phyloP scores from a whole-genome alignment of 306 rosid genomes.

The Hippophae gyantsensis region DNA sequence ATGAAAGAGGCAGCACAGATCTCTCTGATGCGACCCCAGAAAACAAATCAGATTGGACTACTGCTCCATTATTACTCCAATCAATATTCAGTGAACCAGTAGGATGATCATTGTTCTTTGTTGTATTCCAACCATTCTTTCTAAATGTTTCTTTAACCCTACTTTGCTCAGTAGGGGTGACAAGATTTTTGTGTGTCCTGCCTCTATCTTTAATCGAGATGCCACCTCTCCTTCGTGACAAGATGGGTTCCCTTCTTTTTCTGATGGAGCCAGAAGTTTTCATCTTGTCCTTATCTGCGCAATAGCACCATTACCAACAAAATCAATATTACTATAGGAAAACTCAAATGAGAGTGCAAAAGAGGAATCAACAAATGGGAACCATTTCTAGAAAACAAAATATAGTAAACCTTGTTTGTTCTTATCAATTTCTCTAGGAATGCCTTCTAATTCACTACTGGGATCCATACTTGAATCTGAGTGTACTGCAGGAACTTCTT shows the following conservation, averaged over 20 bases:
- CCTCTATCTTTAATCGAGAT: slow-evolving; percentile 26
- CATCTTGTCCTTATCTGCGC: slow-evolving; percentile 49
- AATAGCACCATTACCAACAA: slow-evolving; percentile 25
- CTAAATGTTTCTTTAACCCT: slow-evolving; percentile 22
- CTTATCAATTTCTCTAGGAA: slow-evolving; percentile 35
- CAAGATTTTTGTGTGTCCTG: slow-evolving; percentile 24
- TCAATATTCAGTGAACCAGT: slow-evolving; percentile 26
- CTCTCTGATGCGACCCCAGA: slow-evolving; percentile 36
- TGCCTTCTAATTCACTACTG: slow-evolving; percentile 55
- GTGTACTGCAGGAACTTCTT: slow-evolving; percentile 55
- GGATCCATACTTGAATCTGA: slow-evolving; percentile 71
- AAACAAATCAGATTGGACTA: slow-evolving; percentile 22
- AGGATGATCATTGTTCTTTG: slow-evolving; percentile 17
- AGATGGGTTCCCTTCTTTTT: slow-evolving; percentile 34
- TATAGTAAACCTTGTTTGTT: slow-evolving; percentile 50
- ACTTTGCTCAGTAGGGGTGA: slow-evolving; percentile 27
- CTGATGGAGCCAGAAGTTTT: slow-evolving; percentile 30
- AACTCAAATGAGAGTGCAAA: slow-evolving; percentile 8
- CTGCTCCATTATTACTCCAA: slow-evolving; percentile 30
- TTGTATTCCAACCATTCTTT: neutral
- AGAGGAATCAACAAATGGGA: neutral
- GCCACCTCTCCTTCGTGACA: slow-evolving; percentile 31
- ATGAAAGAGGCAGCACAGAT: too few relatives aligned
- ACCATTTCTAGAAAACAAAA: slow-evolving; percentile 17
- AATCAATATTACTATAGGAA: slow-evolving; percentile 6